Percentiles rank a stretch among this genome's conserved stretches.
Evolutionary conservation across 805 yeast species (phyloP).

Genomic region (Candida gorgasii): DNA sequence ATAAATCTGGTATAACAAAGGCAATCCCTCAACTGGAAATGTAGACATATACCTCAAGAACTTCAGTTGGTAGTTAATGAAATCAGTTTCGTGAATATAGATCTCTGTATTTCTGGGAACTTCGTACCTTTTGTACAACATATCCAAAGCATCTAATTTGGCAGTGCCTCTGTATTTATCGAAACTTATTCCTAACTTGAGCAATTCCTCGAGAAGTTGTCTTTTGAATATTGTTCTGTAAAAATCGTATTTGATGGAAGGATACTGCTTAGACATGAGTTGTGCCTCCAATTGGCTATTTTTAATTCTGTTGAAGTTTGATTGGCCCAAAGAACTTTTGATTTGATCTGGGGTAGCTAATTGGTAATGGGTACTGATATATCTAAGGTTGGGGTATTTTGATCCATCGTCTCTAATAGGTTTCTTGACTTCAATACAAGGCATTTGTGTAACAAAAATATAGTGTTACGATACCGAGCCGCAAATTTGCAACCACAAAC

Average conservation of each 20-base stretch:
- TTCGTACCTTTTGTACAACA: conserved; percentile 8
- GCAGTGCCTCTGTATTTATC: too few relatives aligned
- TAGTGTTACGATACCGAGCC: too few relatives aligned
- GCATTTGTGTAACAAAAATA: too few relatives aligned
- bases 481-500: not conserved
- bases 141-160: conserved; percentile 12
- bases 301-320: conserved; percentile 7
- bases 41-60: not conserved
- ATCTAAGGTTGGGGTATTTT: not conserved
- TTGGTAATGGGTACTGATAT: conserved; percentile 10
- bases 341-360: conserved; percentile 14
- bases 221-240: conserved; percentile 10
- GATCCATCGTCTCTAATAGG: conserved; percentile 4
- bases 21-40: not conserved
- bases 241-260: conserved; percentile 3
- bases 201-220: conserved; percentile 12
- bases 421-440: not conserved
- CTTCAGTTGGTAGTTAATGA: conserved; percentile 16
- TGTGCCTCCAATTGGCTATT: conserved; percentile 6
- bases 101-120: conserved; percentile 4
- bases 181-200: not conserved
- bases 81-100: conserved; percentile 17
- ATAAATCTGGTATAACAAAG: conserved; percentile 9
- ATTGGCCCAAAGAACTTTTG: not conserved
- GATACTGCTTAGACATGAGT: not conserved